A percentile compares a stretch with the other conserved stretches of the same genome.
Evolutionary conservation across 805 yeast species (phyloP).

Genomic region (Teunomyces barrocoloradensis): DNA sequence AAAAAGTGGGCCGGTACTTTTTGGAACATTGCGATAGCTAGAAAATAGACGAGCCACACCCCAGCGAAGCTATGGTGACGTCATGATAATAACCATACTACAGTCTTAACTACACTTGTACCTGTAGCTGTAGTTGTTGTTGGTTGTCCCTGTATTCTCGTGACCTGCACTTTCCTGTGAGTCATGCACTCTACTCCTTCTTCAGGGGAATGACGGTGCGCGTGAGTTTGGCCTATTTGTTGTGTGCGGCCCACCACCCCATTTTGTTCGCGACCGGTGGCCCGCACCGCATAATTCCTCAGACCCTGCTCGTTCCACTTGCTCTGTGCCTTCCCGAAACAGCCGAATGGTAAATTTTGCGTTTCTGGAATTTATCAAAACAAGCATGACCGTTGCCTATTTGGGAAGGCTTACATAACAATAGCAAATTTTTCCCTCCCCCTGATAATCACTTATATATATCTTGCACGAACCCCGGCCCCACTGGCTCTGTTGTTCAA

Average conservation of each 20-base stretch:
- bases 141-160: too few relatives aligned
- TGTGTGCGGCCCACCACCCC: not conserved
- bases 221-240: too few relatives aligned
- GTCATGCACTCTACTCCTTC: too few relatives aligned
- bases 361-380: constrained; percentile 7
- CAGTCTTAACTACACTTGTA: too few relatives aligned
- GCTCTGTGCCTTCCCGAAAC: constrained; percentile 12
- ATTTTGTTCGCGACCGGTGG: constrained; percentile 1
- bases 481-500: too few relatives aligned
- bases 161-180: too few relatives aligned
- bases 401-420: constrained; percentile 9
- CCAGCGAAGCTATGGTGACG: not conserved
- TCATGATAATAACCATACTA: not conserved
- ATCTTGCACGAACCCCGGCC: not conserved
- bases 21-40: constrained; percentile 1
- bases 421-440: constrained; percentile 3
- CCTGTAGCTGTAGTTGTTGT: too few relatives aligned
- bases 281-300: constrained; percentile 3
- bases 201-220: too few relatives aligned
- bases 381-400: constrained; percentile 19
- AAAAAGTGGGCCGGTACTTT: constrained; percentile 24
- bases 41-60: not conserved
- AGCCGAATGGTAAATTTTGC: constrained; percentile 14
- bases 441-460: constrained; percentile 3
- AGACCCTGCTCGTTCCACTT: constrained; percentile 3